Base-by-base conservation (phyloP, 2,329 filamentous ascomycete species). In the Xylaria sp. region DNA sequence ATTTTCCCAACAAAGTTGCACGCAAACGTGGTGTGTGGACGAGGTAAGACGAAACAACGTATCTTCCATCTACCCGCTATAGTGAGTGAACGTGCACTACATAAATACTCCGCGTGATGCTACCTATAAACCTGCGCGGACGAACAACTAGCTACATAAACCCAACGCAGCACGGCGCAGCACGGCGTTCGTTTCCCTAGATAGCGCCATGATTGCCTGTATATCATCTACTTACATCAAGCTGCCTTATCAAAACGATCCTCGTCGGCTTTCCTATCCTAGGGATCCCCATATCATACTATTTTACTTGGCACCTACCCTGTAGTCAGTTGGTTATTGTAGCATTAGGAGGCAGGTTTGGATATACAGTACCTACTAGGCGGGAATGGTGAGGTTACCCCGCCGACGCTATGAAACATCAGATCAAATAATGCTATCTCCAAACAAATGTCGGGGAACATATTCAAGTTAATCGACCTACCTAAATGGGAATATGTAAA, bases 221-320 rank as follows among this genome's bases (percentile, higher is more conserved):
- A 55, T 53, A 20, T 46, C 34, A 39, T 52, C 2, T 52, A 48
- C 12, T 3, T 48, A 12, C 30, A 32, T 58, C n/a, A n/a, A n/a
- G n/a, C n/a, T 53, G 50, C 63, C 41, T 28, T 36, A 55, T 8
- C 20, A 46, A 30, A 46, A 63, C 25, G 10, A 52, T 7, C 25
- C 45, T 25, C 48, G 10, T 46, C 66, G 66, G 58, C 57, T 66
- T 66, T 68, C 39, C 58, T 66, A 9, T 55, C 58, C 61, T 59
- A 43, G 66, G 66, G 62, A 66, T 58, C 58, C 58, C 41, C 18
- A 20, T 30, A 32, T 6, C n/a, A 2, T 50, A 12, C 13, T 13
- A 5, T 30, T 50, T 25, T 45, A 30, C 13, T 25, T 50, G 20
- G 46, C 46, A 23, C 43, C n/a, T 46, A 20, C 34, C 34, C 34